Base-by-base conservation (phyloP, 208 protist genomes). In the Kentomonas sorsogonicus region DNA sequence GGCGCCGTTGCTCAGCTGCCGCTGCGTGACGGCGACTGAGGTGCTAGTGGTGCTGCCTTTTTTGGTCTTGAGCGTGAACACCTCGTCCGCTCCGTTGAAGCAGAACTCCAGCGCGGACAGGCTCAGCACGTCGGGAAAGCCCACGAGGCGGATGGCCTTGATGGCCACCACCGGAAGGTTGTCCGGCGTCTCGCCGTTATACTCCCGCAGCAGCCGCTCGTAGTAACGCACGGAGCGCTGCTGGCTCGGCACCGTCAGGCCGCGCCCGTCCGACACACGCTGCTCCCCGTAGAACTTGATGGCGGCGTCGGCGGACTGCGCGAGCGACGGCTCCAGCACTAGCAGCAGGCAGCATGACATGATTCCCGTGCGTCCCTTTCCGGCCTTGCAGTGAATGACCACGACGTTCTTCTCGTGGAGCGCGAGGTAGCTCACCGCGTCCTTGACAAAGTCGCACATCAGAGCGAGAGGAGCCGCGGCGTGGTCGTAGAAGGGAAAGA, bases 371-470 rank as follows among this genome's bases (percentile, higher is more conserved):
- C 97, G 72, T 0, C 95, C 97, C 31, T 93, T 91, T 13, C 86
- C 83, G 3, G 97, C 97, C 56, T 98, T 98, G 75, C 97, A 98
- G 69, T 99, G 97, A 48, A 99, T 81, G 3, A 86, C 96, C 5
- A 80, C 87, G 0, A 97, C 85, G 59, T 94, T 90, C 0, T 72
- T 31, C 11, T 57, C 26, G 61, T 86, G 58, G 23, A 67, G 47
- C 0, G 45, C 9, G 7, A 94, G 33, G 56, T 65, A 96, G 0
- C 46, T 33, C 9, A 48, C 27, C 13, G 67, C 69, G 41, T 77
- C 70, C 23, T 68, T 60, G 23, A 87, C 65, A 60, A 90, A 83
- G 23, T 36, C 48, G 1, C 50, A 29, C 46, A 98, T 97, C 36
- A 97, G 69, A 23, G 66, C 41, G 33, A 99, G 80, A 20, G 83